phyloP scores from a whole-genome alignment of 805 yeast genomes.

The Alloascoidea africana region DNA sequence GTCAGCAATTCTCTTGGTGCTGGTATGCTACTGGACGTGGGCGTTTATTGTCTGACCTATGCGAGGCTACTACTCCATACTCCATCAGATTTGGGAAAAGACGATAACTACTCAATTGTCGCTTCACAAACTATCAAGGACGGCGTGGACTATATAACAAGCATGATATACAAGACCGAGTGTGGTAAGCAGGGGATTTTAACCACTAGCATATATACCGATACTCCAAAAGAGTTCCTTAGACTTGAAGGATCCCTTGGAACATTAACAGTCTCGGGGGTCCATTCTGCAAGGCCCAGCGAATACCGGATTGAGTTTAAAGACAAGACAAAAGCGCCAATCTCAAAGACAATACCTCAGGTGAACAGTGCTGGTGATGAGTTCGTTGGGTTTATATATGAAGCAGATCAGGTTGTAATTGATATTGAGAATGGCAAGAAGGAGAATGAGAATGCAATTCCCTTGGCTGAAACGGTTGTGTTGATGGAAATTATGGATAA shows the following conservation, averaged over 20 bases:
- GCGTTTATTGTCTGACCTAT: constrained; percentile 35
- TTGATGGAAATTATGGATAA: constrained; percentile 34
- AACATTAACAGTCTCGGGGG: constrained; percentile 2
- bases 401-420: constrained; percentile 37
- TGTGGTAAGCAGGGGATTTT: constrained; percentile 26
- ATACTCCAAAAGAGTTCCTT: constrained; percentile 6
- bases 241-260: constrained; percentile 12
- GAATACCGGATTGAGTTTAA: neutral
- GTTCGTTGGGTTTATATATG: constrained; percentile 20
- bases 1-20: constrained; percentile 34
- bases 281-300: neutral
- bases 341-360: neutral
- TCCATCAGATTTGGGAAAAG: constrained; percentile 20
- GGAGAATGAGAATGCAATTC: constrained; percentile 19
- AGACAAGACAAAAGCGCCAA: constrained; percentile 1
- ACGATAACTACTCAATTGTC: constrained; percentile 10
- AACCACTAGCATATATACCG: constrained; percentile 12
- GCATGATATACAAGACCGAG: constrained; percentile 15
- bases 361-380: neutral
- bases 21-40: constrained; percentile 41
- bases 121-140: neutral
- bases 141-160: neutral
- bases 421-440: constrained; percentile 24
- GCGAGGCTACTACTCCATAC: constrained; percentile 7
- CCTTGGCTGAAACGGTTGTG: constrained; percentile 29